A percentile compares a stretch with the other conserved stretches of the same genome.
Evolutionary conservation across 2,329 filamentous ascomycete genomes (phyloP).

Genomic region (Neoarthrinium moseri): DNA sequence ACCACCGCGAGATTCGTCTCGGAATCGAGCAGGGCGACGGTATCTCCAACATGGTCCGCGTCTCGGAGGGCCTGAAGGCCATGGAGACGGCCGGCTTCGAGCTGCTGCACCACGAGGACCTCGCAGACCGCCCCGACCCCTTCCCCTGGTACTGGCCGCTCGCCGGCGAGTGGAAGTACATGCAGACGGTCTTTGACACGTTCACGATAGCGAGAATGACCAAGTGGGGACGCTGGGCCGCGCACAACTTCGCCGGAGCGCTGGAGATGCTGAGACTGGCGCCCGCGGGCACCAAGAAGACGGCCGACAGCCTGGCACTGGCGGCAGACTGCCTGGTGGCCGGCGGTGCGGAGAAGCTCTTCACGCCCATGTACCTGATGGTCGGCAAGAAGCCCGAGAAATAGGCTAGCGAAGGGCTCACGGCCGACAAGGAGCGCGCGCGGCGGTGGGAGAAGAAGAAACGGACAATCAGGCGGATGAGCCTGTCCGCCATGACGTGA

Average conservation of each 20-base stretch:
- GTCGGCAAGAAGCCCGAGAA: conserved; percentile 77
- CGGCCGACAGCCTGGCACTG: conserved; percentile 81
- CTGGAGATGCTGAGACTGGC: conserved; percentile 75
- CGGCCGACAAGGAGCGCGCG: not conserved
- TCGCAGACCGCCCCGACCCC: conserved; percentile 72
- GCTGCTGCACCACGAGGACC: conserved; percentile 79
- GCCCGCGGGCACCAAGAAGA: conserved; percentile 86
- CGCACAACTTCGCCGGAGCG: conserved; percentile 74
- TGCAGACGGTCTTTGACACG: conserved; percentile 75
- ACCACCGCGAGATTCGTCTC: conserved; percentile 86
- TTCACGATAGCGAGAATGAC: conserved; percentile 89
- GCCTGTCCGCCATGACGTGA: conserved; percentile 8
- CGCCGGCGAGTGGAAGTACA: conserved; percentile 79
- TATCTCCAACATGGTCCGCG: conserved; percentile 95
- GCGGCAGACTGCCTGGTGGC: conserved; percentile 85
- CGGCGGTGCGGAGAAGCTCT: conserved; percentile 85
- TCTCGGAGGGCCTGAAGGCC: conserved; percentile 76
- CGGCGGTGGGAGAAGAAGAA: too few species aligned
- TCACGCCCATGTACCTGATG: conserved; percentile 99
- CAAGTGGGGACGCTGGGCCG: conserved; percentile 70
- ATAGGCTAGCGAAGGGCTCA: conserved; percentile 18
- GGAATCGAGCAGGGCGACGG: conserved; percentile 95
- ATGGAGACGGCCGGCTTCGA: conserved; percentile 88
- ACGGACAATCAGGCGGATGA: too few species aligned
- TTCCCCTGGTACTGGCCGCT: conserved; percentile 95